Base-by-base conservation (phyloP, 208 protist genomes). In the Blechomonas ayalai region DNA sequence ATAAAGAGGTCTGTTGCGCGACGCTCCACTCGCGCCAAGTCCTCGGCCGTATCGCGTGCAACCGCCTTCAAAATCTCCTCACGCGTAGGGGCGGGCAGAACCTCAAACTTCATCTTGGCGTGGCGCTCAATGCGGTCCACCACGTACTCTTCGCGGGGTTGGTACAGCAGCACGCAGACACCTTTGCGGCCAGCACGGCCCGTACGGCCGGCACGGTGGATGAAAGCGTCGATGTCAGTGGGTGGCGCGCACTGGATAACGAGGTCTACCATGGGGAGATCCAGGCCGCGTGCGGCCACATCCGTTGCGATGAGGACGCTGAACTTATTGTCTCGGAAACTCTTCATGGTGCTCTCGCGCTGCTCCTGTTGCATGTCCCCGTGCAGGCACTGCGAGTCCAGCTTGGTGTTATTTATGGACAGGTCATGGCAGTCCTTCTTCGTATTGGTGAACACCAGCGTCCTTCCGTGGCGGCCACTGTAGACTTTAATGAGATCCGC, bases 131-230 rank as follows among this genome's bases (percentile, higher is more conserved):
- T 95, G 42, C 76, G 73, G 55, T 92, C 79, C 40, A 95, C 81
- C 42, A 90, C 56, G 59, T 87, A 88, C 73, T 92, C 80, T 54
- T 90, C 80, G 34, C 75, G 73, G 19, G 67, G 72, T 51, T 88
- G 71, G 64, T 95, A 85, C 12, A 95, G 69, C 43, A 91, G 57
- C 46, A 95, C 83, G 52, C 87, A 95, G 10, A 95, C 81, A 34
- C 87, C 87, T 36, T 84, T 88, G 20, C 87, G 70, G 15, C 87
- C 87, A 13, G 95, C 97, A 43, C 97, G 78, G 15, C 96, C 97
- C 0, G 97, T 98, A 54, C 97, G 69, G 10, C 97, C 97, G 28
- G 85, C 85, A 27, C 97, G 79, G 74, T 99, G 97, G 37, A 99
- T 89, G 59, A 98, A 99, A 42, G 78, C 75, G 50, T 98, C 95